Evolutionary conservation across 345 rosid genomes (phyloP), one percentile per base, ranked within the genome.

Genomic region (Pugionium dolabratum): DNA sequence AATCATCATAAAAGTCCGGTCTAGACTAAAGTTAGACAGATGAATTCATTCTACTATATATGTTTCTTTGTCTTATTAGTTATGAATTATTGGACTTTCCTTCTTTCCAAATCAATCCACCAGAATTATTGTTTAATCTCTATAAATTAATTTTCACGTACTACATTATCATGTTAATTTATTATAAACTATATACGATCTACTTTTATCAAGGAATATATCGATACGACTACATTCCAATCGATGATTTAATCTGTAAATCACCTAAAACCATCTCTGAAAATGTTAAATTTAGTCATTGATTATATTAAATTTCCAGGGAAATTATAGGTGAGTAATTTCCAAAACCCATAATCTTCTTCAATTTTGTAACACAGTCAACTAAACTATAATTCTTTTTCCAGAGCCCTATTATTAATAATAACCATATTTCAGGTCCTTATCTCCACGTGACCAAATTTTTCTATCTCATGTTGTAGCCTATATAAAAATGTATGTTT

Each of bases 21-120:
- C 39, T 39, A 40, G 33, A 39, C 27, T 47, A 63, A 71, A 55
- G 46, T 36, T 42, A 27, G 3, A 41, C 46, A 41, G 32, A 56
- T 56, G 64, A 36, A 64, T 48, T 62, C 40, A 57, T 71, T 70
- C 59, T 64, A 56, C 56, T 18, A 18, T 18, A 18, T 18, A 18
- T 64, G 52, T 54, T 56, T 6, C 55, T 64, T 71, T 63, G 70
- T 55, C 75, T 33, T 71, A 71, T 71, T 64, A 55, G 65, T 64
- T 57, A 49, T 71, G 70, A 48, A 64, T 71, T 48, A 71, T 64
- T 71, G 75, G 40, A 64, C 54, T 71, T 71, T 41, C 67, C 49
- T 57, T 42, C 39, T 59, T 42, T 51, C 59, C 9, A 40, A 40
- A 30, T 39, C 6, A 30, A 57, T 36, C 26, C 50, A 47, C n/a